A percentile compares a stretch with the other conserved stretches of the same genome.
These are phyloP conservation scores for Umbilicus rupestris DNA, from an alignment of 164 flowering plant species.

Conservation along the genomic window DNA sequence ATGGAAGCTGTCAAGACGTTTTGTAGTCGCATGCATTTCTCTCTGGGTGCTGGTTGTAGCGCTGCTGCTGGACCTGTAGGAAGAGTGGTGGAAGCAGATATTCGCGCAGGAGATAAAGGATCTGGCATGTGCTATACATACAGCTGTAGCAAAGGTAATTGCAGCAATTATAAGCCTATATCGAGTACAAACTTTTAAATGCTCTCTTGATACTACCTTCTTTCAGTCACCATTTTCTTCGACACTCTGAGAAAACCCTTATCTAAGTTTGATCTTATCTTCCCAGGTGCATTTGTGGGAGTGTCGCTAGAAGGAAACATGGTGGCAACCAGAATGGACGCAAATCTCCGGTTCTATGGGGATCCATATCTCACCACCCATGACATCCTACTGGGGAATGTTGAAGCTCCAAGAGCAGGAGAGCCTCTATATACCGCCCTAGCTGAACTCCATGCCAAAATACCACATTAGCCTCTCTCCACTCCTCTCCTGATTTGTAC, in stretches of 20 bases:
- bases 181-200: background rate
- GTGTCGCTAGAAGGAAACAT: constrained; percentile 84
- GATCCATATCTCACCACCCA: constrained; percentile 81
- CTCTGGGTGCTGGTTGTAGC: constrained; percentile 97
- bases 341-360: constrained; percentile 79
- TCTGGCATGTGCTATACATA: constrained; percentile 93
- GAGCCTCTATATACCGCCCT: constrained; percentile 7
- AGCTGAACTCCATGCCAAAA: constrained; percentile 8
- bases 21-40: constrained; percentile 91
- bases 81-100: constrained; percentile 92
- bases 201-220: background rate
- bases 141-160: constrained; percentile 92
- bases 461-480: background rate
- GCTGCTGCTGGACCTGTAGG: constrained; percentile 98
- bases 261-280: background rate
- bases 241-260: background rate
- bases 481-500: background rate
- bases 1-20: constrained; percentile 89
- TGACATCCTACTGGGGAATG: constrained; percentile 83
- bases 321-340: constrained; percentile 78
- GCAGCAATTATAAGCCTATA: too few relatives aligned
- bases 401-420: constrained; percentile 45
- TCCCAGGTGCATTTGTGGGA: constrained; percentile 87
- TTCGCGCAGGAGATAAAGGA: constrained; percentile 93
- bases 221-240: too few relatives aligned